Evolutionary conservation across 345 rosid genomes (phyloP).

Genomic region (Cochlearia excelsa): DNA sequence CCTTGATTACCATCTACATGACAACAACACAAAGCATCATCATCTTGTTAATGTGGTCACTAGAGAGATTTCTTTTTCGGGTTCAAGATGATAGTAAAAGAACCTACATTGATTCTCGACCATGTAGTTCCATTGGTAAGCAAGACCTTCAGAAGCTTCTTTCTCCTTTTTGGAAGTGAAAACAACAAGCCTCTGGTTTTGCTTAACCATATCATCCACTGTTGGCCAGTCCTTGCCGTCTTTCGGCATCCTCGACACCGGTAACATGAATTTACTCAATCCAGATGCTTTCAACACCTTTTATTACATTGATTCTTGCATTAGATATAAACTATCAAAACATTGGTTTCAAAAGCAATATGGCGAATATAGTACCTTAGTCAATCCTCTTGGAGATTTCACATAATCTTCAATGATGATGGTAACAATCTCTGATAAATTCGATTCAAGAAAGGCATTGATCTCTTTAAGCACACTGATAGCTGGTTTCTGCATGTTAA

Average conservation of each 20-base stretch:
- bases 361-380: slow-evolving; percentile 35
- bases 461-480: slow-evolving; percentile 73
- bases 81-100: slow-evolving; percentile 5
- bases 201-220: slow-evolving; percentile 78
- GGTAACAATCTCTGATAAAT: slow-evolving; percentile 81
- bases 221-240: slow-evolving; percentile 87
- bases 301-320: not conserved
- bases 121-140: slow-evolving; percentile 84
- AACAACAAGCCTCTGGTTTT: slow-evolving; percentile 78
- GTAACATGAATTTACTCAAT: slow-evolving; percentile 61
- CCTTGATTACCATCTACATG: slow-evolving; percentile 82
- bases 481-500: slow-evolving; percentile 68
- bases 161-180: slow-evolving; percentile 73
- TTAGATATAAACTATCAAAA: slow-evolving; percentile 4
- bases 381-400: slow-evolving; percentile 63
- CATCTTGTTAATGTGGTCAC: not conserved
- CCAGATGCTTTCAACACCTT: slow-evolving; percentile 74
- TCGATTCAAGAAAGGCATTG: slow-evolving; percentile 56
- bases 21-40: not conserved
- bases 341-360: not conserved
- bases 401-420: slow-evolving; percentile 95
- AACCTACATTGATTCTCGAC: slow-evolving; percentile 82
- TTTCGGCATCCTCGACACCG: slow-evolving; percentile 76
- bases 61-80: not conserved
- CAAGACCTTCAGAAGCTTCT: slow-evolving; percentile 88